phyloP scores from a whole-genome alignment of 371 early-diverging fungal genomes.

The Circinella umbellata region DNA sequence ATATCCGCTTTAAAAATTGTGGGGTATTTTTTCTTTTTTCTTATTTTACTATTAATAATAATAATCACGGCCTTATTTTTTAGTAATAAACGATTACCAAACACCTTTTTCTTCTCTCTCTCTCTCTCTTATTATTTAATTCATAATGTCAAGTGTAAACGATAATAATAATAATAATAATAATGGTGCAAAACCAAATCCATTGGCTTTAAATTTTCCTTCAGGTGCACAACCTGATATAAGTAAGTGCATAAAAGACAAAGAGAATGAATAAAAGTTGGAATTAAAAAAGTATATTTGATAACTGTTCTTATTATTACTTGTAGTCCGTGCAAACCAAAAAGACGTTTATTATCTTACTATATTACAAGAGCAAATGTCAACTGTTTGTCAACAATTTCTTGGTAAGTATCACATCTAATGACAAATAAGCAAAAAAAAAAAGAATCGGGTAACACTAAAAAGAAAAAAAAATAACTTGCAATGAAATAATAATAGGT shows the following conservation, averaged over 20 bases:
- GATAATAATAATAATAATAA: neutral
- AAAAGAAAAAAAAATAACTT: neutral
- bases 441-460: neutral
- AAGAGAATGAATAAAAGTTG: neutral
- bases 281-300: no score
- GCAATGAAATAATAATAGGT: slow-evolving; percentile 40
- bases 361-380: slow-evolving; percentile 66
- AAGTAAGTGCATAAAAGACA: slow-evolving; percentile 43
- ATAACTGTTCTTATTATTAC: neutral
- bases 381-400: slow-evolving; percentile 65
- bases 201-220: slow-evolving; percentile 59
- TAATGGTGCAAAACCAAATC: neutral
- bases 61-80: no score
- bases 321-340: slow-evolving; percentile 82
- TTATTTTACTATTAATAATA: no score
- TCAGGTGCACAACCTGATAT: slow-evolving; percentile 84
- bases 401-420: slow-evolving; percentile 46
- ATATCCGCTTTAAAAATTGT: neutral
- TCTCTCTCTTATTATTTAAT: no score
- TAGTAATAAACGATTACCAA: slow-evolving; percentile 8
- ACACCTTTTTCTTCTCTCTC: no score
- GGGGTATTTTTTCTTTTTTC: neutral
- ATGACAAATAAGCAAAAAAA: neutral
- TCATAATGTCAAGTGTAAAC: neutral
- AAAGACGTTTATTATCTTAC: slow-evolving; percentile 84